Evolutionary conservation across 768 basidiomycete species (phyloP), one percentile per base, ranked within the genome.

Genomic region (Leucocoprinus leucothites): DNA sequence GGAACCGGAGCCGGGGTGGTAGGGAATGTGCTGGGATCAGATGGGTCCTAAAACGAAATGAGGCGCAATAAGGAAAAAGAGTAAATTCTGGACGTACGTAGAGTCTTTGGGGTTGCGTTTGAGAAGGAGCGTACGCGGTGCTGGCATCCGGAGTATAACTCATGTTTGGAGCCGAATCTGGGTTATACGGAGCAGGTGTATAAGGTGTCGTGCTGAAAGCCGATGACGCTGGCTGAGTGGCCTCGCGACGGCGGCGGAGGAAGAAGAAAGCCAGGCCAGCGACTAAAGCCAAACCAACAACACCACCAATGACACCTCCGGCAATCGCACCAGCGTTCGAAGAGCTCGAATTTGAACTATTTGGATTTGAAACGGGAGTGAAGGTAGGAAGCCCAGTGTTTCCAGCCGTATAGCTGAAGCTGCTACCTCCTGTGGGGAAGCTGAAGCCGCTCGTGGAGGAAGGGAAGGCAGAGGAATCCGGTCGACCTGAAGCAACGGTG

Each of bases 281-380:
- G 11, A 84, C 66, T 43, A 78, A 58, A 7, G 72, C 77, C 18
- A 81, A 54, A n/a, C 65, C 73, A 24, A 80, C 72, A 0, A 86
- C 56, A 13, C 78, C 82, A 3, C 82, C 82, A 5, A 85, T 72
- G 6, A 81, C 79, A n/a, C 86, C 85, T 38, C 85, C 86, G 0
- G 80, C 82, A 35, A 87, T 85, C 4, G 57, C 59, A 5, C 62
- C 57, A 28, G 52, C 53, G 31, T 63, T 54, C 31, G 31, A 31
- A 43, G 50, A 44, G 22, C 54, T 28, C 1, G 53, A 55, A 9
- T 24, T n/a, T 14, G 54, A 49, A 8, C 42, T 35, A 31, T 22
- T 9, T 36, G n/a, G 14, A 21, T 7, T 25, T 8, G 41, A 13
- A 13, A 9, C 34, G 11, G 44, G 21, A 25, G 36, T n/a, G 21